phyloP scores from a whole-genome alignment of 129 eudicot species.

The Calendula officinalis region DNA sequence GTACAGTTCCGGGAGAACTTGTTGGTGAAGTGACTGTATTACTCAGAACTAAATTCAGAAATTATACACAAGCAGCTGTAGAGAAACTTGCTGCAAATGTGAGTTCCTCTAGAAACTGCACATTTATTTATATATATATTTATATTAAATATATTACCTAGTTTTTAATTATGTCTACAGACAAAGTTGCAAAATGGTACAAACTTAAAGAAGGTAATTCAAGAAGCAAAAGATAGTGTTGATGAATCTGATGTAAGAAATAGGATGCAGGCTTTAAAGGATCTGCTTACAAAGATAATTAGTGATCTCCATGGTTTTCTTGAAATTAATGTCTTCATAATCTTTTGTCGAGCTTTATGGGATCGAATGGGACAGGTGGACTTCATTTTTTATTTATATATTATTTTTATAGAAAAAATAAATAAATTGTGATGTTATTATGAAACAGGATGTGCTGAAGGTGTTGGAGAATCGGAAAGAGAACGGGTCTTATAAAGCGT shows the following conservation, averaged over 20 bases:
- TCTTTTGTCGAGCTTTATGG: constrained; percentile 71
- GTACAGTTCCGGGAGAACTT: constrained; percentile 57
- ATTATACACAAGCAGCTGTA: constrained; percentile 53
- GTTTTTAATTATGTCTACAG: constrained; percentile 31
- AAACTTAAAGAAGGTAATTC: constrained; percentile 68
- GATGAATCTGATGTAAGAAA: constrained; percentile 50
- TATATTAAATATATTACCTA: background rate
- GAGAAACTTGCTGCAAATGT: constrained; percentile 82
- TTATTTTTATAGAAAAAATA: background rate
- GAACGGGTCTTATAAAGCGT: constrained; percentile 58
- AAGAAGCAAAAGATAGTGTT: constrained; percentile 61
- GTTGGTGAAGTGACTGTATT: constrained; percentile 68
- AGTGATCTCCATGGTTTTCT: constrained; percentile 51
- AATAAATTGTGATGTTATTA: background rate
- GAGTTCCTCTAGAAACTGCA: constrained; percentile 17
- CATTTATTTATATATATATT: background rate
- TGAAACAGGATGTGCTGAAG: constrained; percentile 58
- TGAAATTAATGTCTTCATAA: constrained; percentile 51
- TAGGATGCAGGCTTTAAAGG: constrained; percentile 70
- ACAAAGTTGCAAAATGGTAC: constrained; percentile 61
- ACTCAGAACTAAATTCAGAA: constrained; percentile 72
- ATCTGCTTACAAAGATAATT: constrained; percentile 45
- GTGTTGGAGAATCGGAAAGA: constrained; percentile 56
- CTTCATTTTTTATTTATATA: background rate
- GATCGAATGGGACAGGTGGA: constrained; percentile 85